Evolutionary conservation across 1,284 basidiomycete species (phyloP), one percentile per base, ranked within the genome.

Genomic region (Peniophora sp.): DNA sequence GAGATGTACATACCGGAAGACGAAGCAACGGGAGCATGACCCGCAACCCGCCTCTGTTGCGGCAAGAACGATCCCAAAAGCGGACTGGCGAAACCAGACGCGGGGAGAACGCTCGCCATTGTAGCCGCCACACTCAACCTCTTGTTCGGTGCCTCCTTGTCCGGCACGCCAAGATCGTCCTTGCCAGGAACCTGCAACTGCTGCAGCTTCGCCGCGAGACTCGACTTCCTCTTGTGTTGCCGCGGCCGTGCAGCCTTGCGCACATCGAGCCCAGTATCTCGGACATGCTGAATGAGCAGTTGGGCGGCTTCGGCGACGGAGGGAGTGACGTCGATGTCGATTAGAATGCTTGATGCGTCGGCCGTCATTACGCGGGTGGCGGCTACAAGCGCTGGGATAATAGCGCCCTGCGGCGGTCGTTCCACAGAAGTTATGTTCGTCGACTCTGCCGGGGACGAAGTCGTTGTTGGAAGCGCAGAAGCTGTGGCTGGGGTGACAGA

Each of bases 291-390:
- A 19, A 95, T 79, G 3, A 95, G 77, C 27, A 79, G 74, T 54
- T 89, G 73, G 0, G 92, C 90, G 3, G 92, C 73, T 41, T 67
- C 68, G 0, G 79, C 78, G 23, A 94, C 70, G 16, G 79, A 74
- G 0, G 83, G 79, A 12, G 84, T 84, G 5, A 67, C 72, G 0
- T 83, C 83, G 49, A 81, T 73, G 58, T 88, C 83, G 1, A 77
- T 71, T 2, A 94, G 75, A 50, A 94, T 81, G 54, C 88, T 90
- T 11, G 75, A 70, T 0, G 89, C 79, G 58, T 91, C 90, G 2
- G 83, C 76, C 0, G 89, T 90, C 82, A 95, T 89, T 35, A 95
- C 85, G 1, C 92, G 81, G n/a, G 86, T 92, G 0, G 89, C 88
- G 52, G 89, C 81, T n/a, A 79, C 76, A 51, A 92, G 89, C 0